Conservation (phyloP, 2,329 filamentous ascomycete genomes). For the Periconia macrospinosa region DNA sequence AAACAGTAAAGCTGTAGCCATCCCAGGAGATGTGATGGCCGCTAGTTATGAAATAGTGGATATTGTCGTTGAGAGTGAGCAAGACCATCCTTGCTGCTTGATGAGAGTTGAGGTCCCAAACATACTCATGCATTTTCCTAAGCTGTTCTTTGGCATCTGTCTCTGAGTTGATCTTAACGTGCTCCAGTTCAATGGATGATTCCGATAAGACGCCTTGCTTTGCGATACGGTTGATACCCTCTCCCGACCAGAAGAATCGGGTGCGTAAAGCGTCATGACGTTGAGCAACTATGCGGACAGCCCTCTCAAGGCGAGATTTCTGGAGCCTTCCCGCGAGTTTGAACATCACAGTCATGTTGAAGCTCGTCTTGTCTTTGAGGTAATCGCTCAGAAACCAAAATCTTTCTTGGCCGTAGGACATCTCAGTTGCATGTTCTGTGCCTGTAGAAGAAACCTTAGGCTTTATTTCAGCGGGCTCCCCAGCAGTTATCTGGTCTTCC, state of each 20-base stretch:
- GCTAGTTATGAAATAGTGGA: slow-evolving; percentile 48
- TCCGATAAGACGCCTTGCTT: slow-evolving; percentile 13
- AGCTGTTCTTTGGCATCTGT: slow-evolving; percentile 8
- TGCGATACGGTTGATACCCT: slow-evolving; percentile 17
- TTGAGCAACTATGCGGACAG: slow-evolving; percentile 32
- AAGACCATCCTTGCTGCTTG: slow-evolving; percentile 39
- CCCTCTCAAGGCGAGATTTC: slow-evolving; percentile 32
- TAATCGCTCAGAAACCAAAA: slow-evolving; percentile 46
- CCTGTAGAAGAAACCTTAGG: too few species aligned
- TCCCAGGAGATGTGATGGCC: slow-evolving; percentile 58
- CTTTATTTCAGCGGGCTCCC: slow-evolving; percentile 2
- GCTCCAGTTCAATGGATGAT: slow-evolving; percentile 8
- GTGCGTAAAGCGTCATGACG: slow-evolving; percentile 43
- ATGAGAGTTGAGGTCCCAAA: slow-evolving; percentile 45
- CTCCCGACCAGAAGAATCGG: slow-evolving; percentile 22
- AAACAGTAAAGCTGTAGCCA: slow-evolving; percentile 47
- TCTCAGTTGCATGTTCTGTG: too few species aligned
- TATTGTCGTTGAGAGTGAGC: slow-evolving; percentile 33
- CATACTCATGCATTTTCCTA: slow-evolving; percentile 30
- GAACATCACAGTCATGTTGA: slow-evolving; percentile 43
- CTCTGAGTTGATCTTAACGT: slow-evolving; percentile 23
- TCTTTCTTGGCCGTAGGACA: slow-evolving; percentile 47
- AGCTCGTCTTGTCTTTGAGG: slow-evolving; percentile 43
- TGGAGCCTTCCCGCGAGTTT: slow-evolving; percentile 38
- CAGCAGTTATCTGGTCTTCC: too few species aligned